Evolutionary conservation across 2,329 filamentous ascomycete genomes (phyloP).

Genomic region (Peltaster fructicola): DNA sequence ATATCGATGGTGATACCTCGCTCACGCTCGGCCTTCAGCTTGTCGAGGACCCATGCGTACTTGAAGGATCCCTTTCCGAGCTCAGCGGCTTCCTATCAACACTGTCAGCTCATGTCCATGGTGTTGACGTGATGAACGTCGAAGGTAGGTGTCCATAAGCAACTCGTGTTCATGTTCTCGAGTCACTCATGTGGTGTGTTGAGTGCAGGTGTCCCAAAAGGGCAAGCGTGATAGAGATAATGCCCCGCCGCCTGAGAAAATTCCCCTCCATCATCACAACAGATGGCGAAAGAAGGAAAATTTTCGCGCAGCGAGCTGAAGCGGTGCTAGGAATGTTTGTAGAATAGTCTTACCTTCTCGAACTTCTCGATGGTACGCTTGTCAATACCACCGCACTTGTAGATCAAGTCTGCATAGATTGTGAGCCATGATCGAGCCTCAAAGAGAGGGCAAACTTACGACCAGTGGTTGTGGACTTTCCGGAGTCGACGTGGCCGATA

Average conservation of each 20-base stretch:
- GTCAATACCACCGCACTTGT: constrained; percentile 99
- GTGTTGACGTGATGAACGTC: too few species aligned
- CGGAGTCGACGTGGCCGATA: constrained; percentile 98
- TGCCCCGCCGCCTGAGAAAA: too few species aligned
- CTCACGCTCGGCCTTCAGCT: constrained; percentile 99
- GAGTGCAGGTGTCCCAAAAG: too few species aligned
- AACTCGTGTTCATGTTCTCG: too few species aligned
- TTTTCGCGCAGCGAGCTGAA: too few species aligned
- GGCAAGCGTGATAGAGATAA: too few species aligned
- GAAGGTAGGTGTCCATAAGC: too few species aligned
- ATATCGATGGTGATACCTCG: constrained; percentile 99
- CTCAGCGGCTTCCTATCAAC: constrained; percentile 77
- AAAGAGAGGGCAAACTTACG: constrained; percentile 36
- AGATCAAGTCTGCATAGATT: constrained; percentile 82
- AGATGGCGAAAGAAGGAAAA: too few species aligned
- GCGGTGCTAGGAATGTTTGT: too few species aligned
- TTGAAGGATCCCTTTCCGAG: constrained; percentile 99
- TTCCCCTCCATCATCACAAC: too few species aligned
- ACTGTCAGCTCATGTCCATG: too few species aligned
- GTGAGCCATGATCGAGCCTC: constrained; percentile 21
- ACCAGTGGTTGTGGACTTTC: constrained; percentile 91
- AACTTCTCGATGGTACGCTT: constrained; percentile 99
- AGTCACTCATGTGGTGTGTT: too few species aligned
- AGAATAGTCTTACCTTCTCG: constrained; percentile 83
- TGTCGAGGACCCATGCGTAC: constrained; percentile 99